Evolutionary conservation across 306 rosid genomes (phyloP).

Genomic region (Trifolium fragiferum): DNA sequence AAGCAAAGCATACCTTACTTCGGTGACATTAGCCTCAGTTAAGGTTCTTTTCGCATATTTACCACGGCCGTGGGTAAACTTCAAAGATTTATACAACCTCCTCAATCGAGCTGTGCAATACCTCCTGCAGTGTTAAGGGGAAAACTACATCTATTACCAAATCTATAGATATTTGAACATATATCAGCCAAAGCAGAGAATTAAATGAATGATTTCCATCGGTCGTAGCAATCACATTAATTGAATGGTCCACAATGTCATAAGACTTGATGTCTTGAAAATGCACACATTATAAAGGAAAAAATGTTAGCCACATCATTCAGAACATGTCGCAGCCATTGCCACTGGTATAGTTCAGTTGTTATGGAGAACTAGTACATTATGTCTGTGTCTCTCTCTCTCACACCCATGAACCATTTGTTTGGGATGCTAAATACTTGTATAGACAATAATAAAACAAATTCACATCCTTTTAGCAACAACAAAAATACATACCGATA

Average conservation of each 20-base stretch:
- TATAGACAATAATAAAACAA: background rate
- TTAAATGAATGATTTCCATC: background rate
- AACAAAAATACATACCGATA: conserved; percentile 60
- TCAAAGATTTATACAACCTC: conserved; percentile 90
- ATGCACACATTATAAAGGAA: conserved; percentile 2
- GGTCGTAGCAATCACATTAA: background rate
- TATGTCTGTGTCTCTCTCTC: background rate
- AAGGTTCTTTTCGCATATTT: conserved; percentile 69
- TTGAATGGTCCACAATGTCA: conserved; percentile 7
- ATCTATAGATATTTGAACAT: conserved; percentile 13
- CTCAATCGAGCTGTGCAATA: conserved; percentile 95
- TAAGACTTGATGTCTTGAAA: background rate
- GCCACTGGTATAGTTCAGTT: conserved; percentile 18
- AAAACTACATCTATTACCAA: conserved; percentile 19
- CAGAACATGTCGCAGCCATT: conserved; percentile 8
- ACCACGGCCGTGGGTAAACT: conserved; percentile 98
- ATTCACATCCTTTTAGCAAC: background rate
- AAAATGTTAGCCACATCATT: conserved; percentile 16
- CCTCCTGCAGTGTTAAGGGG: conserved; percentile 59
- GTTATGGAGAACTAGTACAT: conserved; percentile 4
- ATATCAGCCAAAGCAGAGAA: background rate
- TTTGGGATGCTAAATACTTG: background rate
- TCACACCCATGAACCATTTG: background rate
- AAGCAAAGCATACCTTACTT: conserved; percentile 70
- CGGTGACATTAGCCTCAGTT: conserved; percentile 80